Evolutionary conservation across 805 yeast species (phyloP).

Genomic region (Candida taoyuanica): DNA sequence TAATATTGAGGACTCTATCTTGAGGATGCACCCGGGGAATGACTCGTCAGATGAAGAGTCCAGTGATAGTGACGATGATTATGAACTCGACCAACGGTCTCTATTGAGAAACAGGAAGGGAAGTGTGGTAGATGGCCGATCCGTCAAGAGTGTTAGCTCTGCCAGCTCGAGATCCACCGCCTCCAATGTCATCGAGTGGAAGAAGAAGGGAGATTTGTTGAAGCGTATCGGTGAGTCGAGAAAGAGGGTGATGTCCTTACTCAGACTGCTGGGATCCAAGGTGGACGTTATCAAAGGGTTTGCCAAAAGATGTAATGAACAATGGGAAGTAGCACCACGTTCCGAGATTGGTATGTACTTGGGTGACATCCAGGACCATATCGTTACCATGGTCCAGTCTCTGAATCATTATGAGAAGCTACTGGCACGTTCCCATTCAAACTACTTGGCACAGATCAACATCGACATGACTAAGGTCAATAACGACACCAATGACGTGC

Average conservation of each 20-base stretch:
- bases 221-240: constrained; percentile 93
- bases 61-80: constrained; percentile 31
- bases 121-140: constrained; percentile 17
- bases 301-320: constrained; percentile 85
- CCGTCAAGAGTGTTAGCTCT: constrained; percentile 25
- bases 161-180: constrained; percentile 31
- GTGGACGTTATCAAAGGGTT: constrained; percentile 98
- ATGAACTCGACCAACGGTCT: constrained; percentile 30
- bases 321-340: constrained; percentile 72
- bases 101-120: constrained; percentile 4
- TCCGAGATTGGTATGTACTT: constrained; percentile 90
- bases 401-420: constrained; percentile 92
- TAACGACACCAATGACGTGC: constrained; percentile 93
- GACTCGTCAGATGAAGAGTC: constrained; percentile 32
- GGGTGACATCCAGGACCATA: constrained; percentile 97
- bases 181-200: constrained; percentile 64
- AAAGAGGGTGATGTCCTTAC: constrained; percentile 86
- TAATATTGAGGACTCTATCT: constrained; percentile 87
- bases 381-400: constrained; percentile 94
- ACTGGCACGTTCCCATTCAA: constrained; percentile 91
- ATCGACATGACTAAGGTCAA: constrained; percentile 97
- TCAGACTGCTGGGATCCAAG: constrained; percentile 80
- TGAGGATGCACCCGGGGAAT: constrained; percentile 69
- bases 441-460: constrained; percentile 92
- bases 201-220: constrained; percentile 90